Evolutionary conservation across 2,329 filamentous ascomycete species (phyloP), one percentile per base, ranked within the genome.

Genomic region (Metarhizium sp.): DNA sequence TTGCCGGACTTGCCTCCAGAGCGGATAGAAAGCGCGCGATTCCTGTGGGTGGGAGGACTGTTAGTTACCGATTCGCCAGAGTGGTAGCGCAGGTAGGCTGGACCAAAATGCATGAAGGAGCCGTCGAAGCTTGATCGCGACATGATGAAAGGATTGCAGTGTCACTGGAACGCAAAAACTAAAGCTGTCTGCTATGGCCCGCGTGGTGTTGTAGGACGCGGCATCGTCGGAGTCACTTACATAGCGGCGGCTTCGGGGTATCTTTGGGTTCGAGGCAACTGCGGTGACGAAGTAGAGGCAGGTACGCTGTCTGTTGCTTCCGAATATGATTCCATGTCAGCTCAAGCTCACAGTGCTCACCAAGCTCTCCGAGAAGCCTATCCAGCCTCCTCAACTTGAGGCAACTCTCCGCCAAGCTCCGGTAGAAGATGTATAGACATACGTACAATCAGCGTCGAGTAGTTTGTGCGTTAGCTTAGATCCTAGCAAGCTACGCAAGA

Each of bases 11-110:
- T 82, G 69, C 81, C 79, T 67, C 81, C 80, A 58, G 86, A 87
- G 63, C 87, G 86, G 66, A 89, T 82, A 34, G 87, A 90, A 58
- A 90, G 79, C 58, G 84, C 82, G 65, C 87, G 87, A 66, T 88
- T 86, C 86, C 86, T 88, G 63, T 40, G 42, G 13, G 58, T 53
- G n/a, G 58, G 52, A 4, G 59, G 48, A 13, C 59, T 53, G 60
- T 71, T 67, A 70, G 67, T 56, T 11, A 59, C 52, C 30, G 53
- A 59, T 51, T 67, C 66, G 2, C 51, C 32, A 3, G 58, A 57
- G 3, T 58, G 51, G 42, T 55, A 56, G 40, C 59, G 60, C 36
- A 60, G 52, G 5, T 61, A 54, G 30, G 60, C 53, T 6, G 55
- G 62, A 38, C 53, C 56, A 48, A 59, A 62, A 43, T 59, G 58